Base-by-base conservation (phyloP, 2,329 filamentous ascomycete species). In the Cyclaneusma minus region DNA sequence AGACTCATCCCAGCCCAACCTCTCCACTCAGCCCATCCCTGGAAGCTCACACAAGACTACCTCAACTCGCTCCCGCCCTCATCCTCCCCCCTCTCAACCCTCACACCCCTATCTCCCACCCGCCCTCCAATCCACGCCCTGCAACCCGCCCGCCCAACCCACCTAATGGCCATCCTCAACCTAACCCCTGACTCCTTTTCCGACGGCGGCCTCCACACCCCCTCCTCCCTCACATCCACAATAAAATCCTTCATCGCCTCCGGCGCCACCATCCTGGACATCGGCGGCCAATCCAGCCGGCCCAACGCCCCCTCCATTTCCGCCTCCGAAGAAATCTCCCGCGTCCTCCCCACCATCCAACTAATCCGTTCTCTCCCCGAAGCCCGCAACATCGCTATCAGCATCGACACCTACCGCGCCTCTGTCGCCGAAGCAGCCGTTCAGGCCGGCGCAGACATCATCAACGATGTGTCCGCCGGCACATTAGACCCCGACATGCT, bases 101-200 rank as follows among this genome's bases (percentile, higher is more conserved):
- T 74, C 27, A 72, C 68, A 2, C 68, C 68, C 3, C 48, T 75
- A 18, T 60, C 59, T 3, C 23, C 50, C 5, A 47, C 48, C 5
- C 47, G 64, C 19, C 50, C 60, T 7, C 57, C 69, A 1, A 52
- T 89, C 20, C 66, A 68, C 26, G 62, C 79, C 11, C 53, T 70
- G 16, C 54, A 58, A 16, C 53, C 62, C 5, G 58, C 62, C 8
- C 40, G 47, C 24, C 60, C 56, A 28, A 94, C 87, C 1, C 69
- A 71, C 23, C 55, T 94, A 38, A 98, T 98, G 89, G 81, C 80
- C 29, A 92, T 98, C 36, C 61, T 95, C 23, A 98, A 98, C 51
- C 57, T 92, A 27, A 95, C 89, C 0, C 87, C 87, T 0, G 87
- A 98, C 54, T 95, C 87, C 7, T 98, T 98, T 57, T 95, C 87